phyloP scores from a whole-genome alignment of 2,329 filamentous ascomycete genomes.

The Aspergillus tamarii region DNA sequence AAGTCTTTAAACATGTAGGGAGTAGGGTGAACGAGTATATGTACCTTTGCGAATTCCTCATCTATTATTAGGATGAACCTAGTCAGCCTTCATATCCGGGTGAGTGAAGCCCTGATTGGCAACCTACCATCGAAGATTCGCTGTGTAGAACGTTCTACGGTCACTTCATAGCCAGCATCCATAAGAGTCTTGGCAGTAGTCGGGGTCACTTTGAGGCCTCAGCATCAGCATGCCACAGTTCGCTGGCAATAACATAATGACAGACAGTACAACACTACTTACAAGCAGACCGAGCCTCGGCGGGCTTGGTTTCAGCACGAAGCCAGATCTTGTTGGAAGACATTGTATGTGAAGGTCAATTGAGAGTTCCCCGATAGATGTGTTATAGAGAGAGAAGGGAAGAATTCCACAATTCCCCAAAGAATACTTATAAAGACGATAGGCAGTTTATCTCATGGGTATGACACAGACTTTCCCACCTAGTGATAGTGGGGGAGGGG shows the following conservation, averaged over 20 bases:
- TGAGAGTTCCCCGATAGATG: conserved; percentile 7
- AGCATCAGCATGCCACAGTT: conserved; percentile 6
- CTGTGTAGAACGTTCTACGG: conserved; percentile 68
- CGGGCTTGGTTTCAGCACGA: conserved; percentile 63
- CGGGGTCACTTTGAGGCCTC: conserved; percentile 45
- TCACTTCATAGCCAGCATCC: conserved; percentile 69
- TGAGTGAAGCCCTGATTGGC: neutral
- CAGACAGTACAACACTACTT: conserved; percentile 20
- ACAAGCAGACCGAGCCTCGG: conserved; percentile 58
- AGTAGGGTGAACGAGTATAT: neutral
- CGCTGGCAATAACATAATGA: neutral
- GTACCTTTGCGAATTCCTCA: conserved; percentile 41
- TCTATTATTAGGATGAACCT: conserved; percentile 22
- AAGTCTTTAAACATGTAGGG: neutral
- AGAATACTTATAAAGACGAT: conserved; percentile 10
- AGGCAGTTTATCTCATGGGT: conserved; percentile 12
- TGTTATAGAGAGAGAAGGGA: conserved; percentile 10
- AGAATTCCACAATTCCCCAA: neutral
- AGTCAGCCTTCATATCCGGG: conserved; percentile 12
- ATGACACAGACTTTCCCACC: conserved; percentile 34
- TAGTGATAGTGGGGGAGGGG: conserved; percentile 32
- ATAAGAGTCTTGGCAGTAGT: conserved; percentile 64
- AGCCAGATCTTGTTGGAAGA: conserved; percentile 54
- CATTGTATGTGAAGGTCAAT: conserved; percentile 23
- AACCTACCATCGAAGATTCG: conserved; percentile 59